These are phyloP conservation scores for Crithidia sp. DNA, from an alignment of 208 protist species.

Conservation along the genomic window DNA sequence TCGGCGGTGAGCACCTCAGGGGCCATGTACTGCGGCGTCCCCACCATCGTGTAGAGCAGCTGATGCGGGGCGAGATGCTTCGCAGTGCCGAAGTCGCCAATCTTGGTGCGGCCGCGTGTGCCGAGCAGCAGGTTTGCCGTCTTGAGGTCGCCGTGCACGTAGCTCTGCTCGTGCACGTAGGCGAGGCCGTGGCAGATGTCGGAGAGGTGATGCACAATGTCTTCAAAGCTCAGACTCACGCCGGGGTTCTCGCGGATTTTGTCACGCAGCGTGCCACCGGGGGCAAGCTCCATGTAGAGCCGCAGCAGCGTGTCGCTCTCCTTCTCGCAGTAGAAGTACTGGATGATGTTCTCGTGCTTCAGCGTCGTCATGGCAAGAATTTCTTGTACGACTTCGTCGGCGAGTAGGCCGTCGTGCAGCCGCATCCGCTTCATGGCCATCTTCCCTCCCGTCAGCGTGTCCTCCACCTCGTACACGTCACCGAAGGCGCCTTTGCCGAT, in stretches of 20 bases:
- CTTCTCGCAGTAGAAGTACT: conserved; percentile 93
- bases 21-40: conserved; percentile 94
- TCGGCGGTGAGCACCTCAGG: conserved; percentile 88
- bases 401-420: conserved; percentile 84
- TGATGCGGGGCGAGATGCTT: conserved; percentile 78
- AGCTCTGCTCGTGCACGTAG: conserved; percentile 89
- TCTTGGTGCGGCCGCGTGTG: conserved; percentile 84
- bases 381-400: conserved; percentile 82
- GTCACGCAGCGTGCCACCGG: conserved; percentile 84
- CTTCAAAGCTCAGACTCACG: conserved; percentile 60
- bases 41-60: conserved; percentile 79
- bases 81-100: conserved; percentile 95
- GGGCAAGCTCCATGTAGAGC: conserved; percentile 93
- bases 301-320: conserved; percentile 76
- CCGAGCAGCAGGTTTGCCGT: conserved; percentile 90
- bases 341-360: conserved; percentile 94
- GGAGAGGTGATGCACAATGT: conserved; percentile 77
- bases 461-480: conserved; percentile 89
- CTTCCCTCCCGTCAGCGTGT: conserved; percentile 83
- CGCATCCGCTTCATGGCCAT: conserved; percentile 91
- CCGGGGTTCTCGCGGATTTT: conserved; percentile 72
- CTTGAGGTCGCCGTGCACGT: conserved; percentile 93
- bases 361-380: conserved; percentile 91
- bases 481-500: conserved; percentile 88
- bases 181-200: conserved; percentile 87